Conservation (phyloP, 2,329 filamentous ascomycete species). For the Xylaria sp. region DNA sequence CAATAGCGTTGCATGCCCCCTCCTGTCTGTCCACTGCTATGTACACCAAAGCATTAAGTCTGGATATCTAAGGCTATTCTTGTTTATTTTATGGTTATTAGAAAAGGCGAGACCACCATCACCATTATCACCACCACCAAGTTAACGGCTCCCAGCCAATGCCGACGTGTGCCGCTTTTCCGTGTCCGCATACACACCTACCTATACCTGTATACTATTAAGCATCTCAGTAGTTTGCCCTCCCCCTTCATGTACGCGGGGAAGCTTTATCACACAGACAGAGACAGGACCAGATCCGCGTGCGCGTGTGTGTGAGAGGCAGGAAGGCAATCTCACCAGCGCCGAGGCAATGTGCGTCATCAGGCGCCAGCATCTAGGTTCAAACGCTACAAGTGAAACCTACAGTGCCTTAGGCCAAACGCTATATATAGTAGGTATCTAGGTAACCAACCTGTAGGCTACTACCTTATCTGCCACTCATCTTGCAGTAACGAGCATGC, state of each 20-base stretch:
- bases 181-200: no score
- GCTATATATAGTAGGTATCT: conserved; percentile 18
- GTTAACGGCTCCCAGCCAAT: neutral
- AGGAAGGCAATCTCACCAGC: neutral
- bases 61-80: conserved; percentile 2
- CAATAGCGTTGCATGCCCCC: neutral
- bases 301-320: neutral
- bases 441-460: conserved; percentile 1
- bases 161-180: conserved; percentile 8
- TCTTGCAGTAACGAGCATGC: conserved; percentile 8
- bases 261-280: neutral
- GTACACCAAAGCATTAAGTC: neutral
- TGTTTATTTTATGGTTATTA: neutral
- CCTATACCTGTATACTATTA: no score
- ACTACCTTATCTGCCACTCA: conserved; percentile 11
- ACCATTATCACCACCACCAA: neutral
- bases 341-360: conserved; percentile 5
- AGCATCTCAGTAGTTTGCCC: no score
- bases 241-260: neutral
- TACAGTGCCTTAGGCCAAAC: neutral
- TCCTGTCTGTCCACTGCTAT: neutral
- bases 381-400: conserved; percentile 12
- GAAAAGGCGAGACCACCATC: neutral
- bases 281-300: neutral
- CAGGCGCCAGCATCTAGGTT: conserved; percentile 11